A percentile compares a stretch with the other conserved stretches of the same genome.
phyloP scores from a whole-genome alignment of 1,139 yeast species.

The Nakaseomyces glabratus region DNA sequence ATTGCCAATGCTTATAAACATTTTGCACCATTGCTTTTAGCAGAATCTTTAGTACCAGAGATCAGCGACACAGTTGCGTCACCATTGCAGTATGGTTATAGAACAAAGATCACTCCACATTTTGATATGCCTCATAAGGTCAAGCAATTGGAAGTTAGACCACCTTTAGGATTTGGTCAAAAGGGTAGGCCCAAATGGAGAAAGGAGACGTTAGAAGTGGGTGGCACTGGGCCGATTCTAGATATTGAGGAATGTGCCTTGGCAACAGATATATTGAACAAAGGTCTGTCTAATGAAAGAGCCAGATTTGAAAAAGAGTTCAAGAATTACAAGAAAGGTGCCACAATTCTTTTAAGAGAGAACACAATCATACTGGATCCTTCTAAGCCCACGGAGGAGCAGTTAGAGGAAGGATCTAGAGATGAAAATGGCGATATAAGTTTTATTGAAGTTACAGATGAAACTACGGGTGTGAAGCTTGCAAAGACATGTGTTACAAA shows the following conservation, averaged over 20 bases:
- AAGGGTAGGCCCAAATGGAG: conserved; percentile 73
- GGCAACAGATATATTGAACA: conserved; percentile 71
- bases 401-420: conserved; percentile 39
- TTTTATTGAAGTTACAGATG: conserved; percentile 21
- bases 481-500: conserved; percentile 47
- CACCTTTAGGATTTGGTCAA: conserved; percentile 83
- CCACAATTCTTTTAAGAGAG: conserved; percentile 78
- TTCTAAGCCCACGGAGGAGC: conserved; percentile 28
- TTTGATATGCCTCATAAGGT: conserved; percentile 62
- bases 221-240: conserved; percentile 47
- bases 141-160: conserved; percentile 34
- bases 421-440: conserved; percentile 35
- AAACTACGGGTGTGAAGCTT: conserved; percentile 24
- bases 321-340: conserved; percentile 65
- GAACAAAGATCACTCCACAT: conserved; percentile 94
- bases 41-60: conserved; percentile 43
- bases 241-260: conserved; percentile 92
- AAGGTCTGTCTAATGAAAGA: conserved; percentile 69
- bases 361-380: conserved; percentile 41
- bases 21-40: conserved; percentile 48
- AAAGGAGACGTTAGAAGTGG: conserved; percentile 32
- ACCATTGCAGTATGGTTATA: conserved; percentile 65
- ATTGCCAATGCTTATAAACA: conserved; percentile 74
- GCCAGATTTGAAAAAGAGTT: conserved; percentile 42
- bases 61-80: conserved; percentile 65